Evolutionary conservation across 306 rosid species (phyloP).

Genomic region (Trichosanthes cucumerina): DNA sequence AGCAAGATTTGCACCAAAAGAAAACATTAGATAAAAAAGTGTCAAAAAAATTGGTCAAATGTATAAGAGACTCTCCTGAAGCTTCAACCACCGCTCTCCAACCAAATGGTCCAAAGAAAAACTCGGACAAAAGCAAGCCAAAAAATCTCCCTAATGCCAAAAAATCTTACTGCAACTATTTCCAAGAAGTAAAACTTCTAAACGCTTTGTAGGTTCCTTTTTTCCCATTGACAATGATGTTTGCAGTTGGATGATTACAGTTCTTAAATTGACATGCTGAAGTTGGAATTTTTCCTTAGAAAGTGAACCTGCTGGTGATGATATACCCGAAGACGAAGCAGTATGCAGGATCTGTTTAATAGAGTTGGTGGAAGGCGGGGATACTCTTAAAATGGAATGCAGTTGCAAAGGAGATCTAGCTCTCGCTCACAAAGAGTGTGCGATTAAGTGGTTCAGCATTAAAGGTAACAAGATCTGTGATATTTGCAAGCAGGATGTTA

Average conservation of each 20-base stretch:
- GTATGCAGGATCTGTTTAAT: conserved; percentile 83
- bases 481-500: conserved; percentile 75
- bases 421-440: conserved; percentile 90
- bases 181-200: neutral
- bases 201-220: neutral
- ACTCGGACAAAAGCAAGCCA: no score
- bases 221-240: neutral
- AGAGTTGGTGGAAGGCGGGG: conserved; percentile 76
- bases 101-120: no score
- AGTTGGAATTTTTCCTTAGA: conserved; percentile 20
- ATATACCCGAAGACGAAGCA: conserved; percentile 94
- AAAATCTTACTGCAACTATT: neutral
- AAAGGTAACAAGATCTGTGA: conserved; percentile 90
- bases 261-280: neutral
- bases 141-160: no score
- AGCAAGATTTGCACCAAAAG: no score
- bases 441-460: conserved; percentile 89
- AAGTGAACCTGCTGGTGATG: conserved; percentile 58
- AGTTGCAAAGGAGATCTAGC: conserved; percentile 96
- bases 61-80: no score
- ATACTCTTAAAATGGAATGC: conserved; percentile 83
- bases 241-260: neutral
- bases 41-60: no score
- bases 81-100: no score
- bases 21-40: no score